These are phyloP conservation scores for Batrachochytrium dendrobatidis DNA, from an alignment of 371 early-diverging fungal genomes.

Conservation along the genomic window DNA sequence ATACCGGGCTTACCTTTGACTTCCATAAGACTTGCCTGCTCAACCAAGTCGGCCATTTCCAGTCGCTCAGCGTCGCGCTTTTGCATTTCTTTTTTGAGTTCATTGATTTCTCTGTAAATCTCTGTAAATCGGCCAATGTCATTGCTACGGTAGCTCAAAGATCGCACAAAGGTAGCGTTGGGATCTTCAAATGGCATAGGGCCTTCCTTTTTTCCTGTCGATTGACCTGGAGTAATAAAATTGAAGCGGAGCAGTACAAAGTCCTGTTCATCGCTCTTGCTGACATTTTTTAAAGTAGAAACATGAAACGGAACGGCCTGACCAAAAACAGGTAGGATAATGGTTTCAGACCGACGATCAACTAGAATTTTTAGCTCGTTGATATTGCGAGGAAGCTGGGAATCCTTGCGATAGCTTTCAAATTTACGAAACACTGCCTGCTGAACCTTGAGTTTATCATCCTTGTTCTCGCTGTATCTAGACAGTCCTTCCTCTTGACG, in stretches of 20 bases:
- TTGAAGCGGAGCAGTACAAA: slow-evolving; percentile 93
- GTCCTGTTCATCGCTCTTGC: slow-evolving; percentile 94
- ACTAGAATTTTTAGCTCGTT: slow-evolving; percentile 76
- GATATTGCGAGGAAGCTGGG: slow-evolving; percentile 66
- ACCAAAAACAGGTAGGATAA: slow-evolving; percentile 95
- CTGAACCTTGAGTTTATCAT: slow-evolving; percentile 50
- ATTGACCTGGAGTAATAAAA: slow-evolving; percentile 91
- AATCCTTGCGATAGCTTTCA: slow-evolving; percentile 90
- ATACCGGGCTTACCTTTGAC: slow-evolving; percentile 46
- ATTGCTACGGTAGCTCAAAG: slow-evolving; percentile 83
- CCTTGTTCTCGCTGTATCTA: slow-evolving; percentile 62
- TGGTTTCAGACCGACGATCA: slow-evolving; percentile 79
- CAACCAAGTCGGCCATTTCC: slow-evolving; percentile 93
- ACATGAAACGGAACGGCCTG: slow-evolving; percentile 99
- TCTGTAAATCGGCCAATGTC: slow-evolving; percentile 79
- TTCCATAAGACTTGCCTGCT: slow-evolving; percentile 83
- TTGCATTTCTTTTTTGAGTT: slow-evolving; percentile 74
- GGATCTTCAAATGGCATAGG: slow-evolving; percentile 77
- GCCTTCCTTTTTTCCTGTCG: slow-evolving; percentile 80
- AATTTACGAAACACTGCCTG: slow-evolving; percentile 73
- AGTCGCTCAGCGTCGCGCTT: slow-evolving; percentile 80
- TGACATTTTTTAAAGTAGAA: slow-evolving; percentile 89
- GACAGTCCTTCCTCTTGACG: slow-evolving; percentile 71
- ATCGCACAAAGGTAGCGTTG: slow-evolving; percentile 83
- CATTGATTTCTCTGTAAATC: slow-evolving; percentile 72